Conservation (phyloP, 2,329 filamentous ascomycete genomes). For the Dendryphion nanum region DNA sequence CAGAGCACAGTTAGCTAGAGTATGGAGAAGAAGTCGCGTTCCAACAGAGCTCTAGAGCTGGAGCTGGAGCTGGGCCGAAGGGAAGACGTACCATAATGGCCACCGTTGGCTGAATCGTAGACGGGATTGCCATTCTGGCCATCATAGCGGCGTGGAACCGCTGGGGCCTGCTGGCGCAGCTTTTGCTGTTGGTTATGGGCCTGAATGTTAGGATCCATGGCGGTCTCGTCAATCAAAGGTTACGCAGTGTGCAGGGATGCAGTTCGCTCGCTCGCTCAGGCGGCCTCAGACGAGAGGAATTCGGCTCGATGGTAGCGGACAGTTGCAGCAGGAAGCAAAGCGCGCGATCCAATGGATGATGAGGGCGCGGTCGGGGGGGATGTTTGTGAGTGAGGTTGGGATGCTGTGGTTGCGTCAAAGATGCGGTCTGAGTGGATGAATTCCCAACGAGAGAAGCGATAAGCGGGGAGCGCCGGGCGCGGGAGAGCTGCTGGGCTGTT, state of each 20-base stretch:
- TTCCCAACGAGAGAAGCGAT: conserved; percentile 17
- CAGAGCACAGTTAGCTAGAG: conserved; percentile 17
- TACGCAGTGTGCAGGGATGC: conserved; percentile 29
- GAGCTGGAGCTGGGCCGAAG: conserved; percentile 1
- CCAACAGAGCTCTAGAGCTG: background rate
- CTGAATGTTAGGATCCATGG: conserved; percentile 40
- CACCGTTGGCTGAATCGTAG: conserved; percentile 47
- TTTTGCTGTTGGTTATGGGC: conserved; percentile 36
- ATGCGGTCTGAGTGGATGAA: conserved; percentile 31
- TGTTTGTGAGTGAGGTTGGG: conserved; percentile 27
- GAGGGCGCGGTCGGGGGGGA: conserved; percentile 15
- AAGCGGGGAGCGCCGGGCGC: conserved; percentile 20
- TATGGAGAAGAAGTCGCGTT: background rate
- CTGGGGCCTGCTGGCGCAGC: conserved; percentile 36
- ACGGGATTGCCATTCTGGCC: conserved; percentile 49
- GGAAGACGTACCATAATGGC: conserved; percentile 48
- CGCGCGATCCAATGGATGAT: conserved; percentile 26
- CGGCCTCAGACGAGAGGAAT: conserved; percentile 2
- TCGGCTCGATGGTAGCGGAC: conserved; percentile 13
- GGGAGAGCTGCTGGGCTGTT: too few relatives aligned
- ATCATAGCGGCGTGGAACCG: conserved; percentile 47
- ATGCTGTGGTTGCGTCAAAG: conserved; percentile 34
- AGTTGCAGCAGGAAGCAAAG: conserved; percentile 15
- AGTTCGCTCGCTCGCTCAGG: conserved; percentile 11
- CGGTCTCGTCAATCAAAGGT: conserved; percentile 28